A percentile compares a stretch with the other conserved stretches of the same genome.
Evolutionary conservation across 1,284 basidiomycete species (phyloP).

Genomic region (Puccinia brachypodii): DNA sequence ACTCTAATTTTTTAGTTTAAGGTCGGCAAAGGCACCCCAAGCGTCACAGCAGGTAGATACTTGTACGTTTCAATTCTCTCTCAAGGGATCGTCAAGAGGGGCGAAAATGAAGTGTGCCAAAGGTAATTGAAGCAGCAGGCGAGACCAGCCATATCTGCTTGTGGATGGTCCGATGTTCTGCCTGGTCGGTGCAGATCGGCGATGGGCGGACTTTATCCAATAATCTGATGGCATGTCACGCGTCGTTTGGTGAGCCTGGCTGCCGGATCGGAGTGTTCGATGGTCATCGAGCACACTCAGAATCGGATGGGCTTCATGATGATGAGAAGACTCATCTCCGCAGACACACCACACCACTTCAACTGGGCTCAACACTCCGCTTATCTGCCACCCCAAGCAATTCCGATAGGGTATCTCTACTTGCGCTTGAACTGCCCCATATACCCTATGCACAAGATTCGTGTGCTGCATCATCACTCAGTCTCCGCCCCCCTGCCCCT

Average conservation of each 20-base stretch:
- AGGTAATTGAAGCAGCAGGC: too few species aligned
- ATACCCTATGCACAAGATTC: not conserved
- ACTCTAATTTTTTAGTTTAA: too few species aligned
- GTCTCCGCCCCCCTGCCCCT: conserved; percentile 3
- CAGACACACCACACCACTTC: too few species aligned
- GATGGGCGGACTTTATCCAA: conserved; percentile 5
- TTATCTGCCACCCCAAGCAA: not conserved
- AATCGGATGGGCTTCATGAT: not conserved
- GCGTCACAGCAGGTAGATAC: too few species aligned
- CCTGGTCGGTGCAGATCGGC: not conserved
- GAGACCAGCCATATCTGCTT: too few species aligned
- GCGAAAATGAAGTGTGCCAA: too few species aligned
- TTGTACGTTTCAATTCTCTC: too few species aligned
- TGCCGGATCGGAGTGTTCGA: not conserved
- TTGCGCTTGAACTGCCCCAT: too few species aligned
- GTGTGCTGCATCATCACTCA: not conserved
- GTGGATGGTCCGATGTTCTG: not conserved
- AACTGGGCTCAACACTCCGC: not conserved
- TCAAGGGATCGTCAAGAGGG: conserved; percentile 2
- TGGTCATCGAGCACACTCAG: not conserved
- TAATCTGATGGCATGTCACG: not conserved
- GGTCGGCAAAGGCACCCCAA: too few species aligned
- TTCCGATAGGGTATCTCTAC: too few species aligned
- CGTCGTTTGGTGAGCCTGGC: not conserved
- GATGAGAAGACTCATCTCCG: not conserved